Percentiles rank a stretch among this genome's conserved stretches.
Evolutionary conservation across 2,329 filamentous ascomycete genomes (phyloP).

Genomic region (Aureobasidium musti): DNA sequence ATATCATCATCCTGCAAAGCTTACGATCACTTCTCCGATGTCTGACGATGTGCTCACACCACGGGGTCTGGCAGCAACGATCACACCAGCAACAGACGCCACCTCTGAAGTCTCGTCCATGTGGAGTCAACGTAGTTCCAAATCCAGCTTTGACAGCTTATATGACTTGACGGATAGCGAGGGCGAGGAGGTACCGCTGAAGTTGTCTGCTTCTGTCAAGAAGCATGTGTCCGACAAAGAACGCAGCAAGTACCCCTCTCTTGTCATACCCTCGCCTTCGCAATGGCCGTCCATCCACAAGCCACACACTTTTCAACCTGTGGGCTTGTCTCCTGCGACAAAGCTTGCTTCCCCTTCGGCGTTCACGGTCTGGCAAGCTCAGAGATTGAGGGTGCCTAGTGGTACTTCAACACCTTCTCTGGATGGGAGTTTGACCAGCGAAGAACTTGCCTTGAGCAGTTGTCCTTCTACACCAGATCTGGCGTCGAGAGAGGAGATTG

Average conservation of each 20-base stretch:
- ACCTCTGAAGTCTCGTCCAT: slow-evolving; percentile 41
- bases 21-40: slow-evolving; percentile 46
- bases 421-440: slow-evolving; percentile 84
- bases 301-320: slow-evolving; percentile 45
- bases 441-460: slow-evolving; percentile 80
- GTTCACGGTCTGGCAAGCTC: slow-evolving; percentile 66
- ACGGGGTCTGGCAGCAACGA: slow-evolving; percentile 46
- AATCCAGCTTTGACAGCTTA: slow-evolving; percentile 79
- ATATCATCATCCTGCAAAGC: slow-evolving; percentile 41
- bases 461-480: slow-evolving; percentile 82
- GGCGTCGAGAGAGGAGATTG: slow-evolving; percentile 54
- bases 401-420: slow-evolving; percentile 82
- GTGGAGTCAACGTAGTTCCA: slow-evolving; percentile 66
- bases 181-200: slow-evolving; percentile 55
- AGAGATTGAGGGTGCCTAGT: slow-evolving; percentile 65
- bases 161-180: slow-evolving; percentile 81
- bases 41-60: slow-evolving; percentile 69
- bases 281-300: slow-evolving; percentile 60
- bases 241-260: slow-evolving; percentile 56
- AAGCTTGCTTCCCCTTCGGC: slow-evolving; percentile 50
- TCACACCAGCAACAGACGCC: slow-evolving; percentile 56
- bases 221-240: slow-evolving; percentile 39
- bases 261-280: slow-evolving; percentile 61
- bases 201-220: slow-evolving; percentile 56
- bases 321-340: slow-evolving; percentile 53